Base-by-base conservation (phyloP, 1,284 basidiomycete genomes). In the Coniferiporia sulphurascens region DNA sequence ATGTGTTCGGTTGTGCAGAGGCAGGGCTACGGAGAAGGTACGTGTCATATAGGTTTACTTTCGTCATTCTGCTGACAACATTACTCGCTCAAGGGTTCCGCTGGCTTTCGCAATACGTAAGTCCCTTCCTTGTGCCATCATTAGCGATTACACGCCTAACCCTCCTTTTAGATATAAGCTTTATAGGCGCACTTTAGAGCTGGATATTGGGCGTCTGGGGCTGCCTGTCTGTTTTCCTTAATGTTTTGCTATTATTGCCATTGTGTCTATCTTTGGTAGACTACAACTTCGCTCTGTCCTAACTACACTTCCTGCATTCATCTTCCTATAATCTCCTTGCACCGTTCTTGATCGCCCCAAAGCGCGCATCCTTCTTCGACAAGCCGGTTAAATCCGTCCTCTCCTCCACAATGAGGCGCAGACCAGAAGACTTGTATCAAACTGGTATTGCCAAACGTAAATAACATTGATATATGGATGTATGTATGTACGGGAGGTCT, bases 1-100 rank as follows among this genome's bases (percentile, higher is more conserved):
- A 99, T 99, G 97, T 98, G 95, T 81, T 99, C 97, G 15, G 96
- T 99, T 62, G 96, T 99, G 60, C 95, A 97, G 84, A 86, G 96
- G 73, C 95, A 98, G 74, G 96, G 96, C 62, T 99, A 99, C 74
- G 96, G 95, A 63, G 97, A 99, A 78, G 96, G 93, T 84, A 61
- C 55, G 76, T 63, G 38, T 38, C 35, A 36, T 5, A 15, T 15
- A 32, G 6, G 15, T 58, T 5, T 10, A n/a, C 19, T 45, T 22
- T 34, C n/a, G 51, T 49, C 38, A 41, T 27, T 35, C 21, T 48
- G 52, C 60, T 67, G 4, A 67, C 45, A 35, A 34, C 32, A 46
- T 12, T n/a, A 27, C 35, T 22, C 43, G 15, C 27, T 51, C 27
- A 57, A 88, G 86, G 91, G 65, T 98, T 99, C 92, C 86, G 95